Evolutionary conservation across 2,329 filamentous ascomycete genomes (phyloP).

Genomic region (Cytospora mali): DNA sequence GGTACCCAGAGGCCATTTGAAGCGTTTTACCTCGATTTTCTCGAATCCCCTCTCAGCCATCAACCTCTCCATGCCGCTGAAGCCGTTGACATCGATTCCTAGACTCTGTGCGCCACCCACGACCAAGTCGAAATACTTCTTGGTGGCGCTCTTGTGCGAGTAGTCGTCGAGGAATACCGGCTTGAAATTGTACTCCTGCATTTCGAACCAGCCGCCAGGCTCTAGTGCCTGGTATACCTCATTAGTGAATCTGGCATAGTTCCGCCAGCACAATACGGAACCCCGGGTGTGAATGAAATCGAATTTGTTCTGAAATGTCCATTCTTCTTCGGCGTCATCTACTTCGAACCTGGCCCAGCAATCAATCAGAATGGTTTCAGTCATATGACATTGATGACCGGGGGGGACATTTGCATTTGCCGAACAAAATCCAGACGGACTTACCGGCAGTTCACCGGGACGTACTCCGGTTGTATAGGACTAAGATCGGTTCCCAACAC

Average conservation of each 20-base stretch:
- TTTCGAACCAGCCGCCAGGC: conserved; percentile 33
- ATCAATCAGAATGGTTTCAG: neutral
- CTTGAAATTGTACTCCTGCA: conserved; percentile 31
- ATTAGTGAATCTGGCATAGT: conserved; percentile 26
- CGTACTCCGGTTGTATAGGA: conserved; percentile 34
- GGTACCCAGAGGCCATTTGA: conserved; percentile 33
- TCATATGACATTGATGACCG: too few species aligned
- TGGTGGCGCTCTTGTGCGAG: conserved; percentile 29
- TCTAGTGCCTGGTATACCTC: conserved; percentile 28
- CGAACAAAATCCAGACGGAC: too few species aligned
- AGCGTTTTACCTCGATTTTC: conserved; percentile 33
- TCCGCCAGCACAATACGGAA: conserved; percentile 27
- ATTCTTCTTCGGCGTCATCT: conserved; percentile 33
- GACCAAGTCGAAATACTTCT: conserved; percentile 29
- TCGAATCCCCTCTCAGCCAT: conserved; percentile 29
- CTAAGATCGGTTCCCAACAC: conserved; percentile 34
- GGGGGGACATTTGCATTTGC: too few species aligned
- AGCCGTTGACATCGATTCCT: conserved; percentile 3
- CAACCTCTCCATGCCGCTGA: neutral
- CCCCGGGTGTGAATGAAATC: conserved; percentile 33
- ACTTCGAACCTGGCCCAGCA: conserved; percentile 36
- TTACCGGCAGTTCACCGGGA: conserved; percentile 31
- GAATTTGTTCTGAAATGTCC: conserved; percentile 30
- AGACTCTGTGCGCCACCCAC: conserved; percentile 22
- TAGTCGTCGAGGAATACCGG: conserved; percentile 27